Evolutionary conservation across 1,284 basidiomycete genomes (phyloP), one percentile per base, ranked within the genome.

Genomic region (Leccinum griseonigrum): DNA sequence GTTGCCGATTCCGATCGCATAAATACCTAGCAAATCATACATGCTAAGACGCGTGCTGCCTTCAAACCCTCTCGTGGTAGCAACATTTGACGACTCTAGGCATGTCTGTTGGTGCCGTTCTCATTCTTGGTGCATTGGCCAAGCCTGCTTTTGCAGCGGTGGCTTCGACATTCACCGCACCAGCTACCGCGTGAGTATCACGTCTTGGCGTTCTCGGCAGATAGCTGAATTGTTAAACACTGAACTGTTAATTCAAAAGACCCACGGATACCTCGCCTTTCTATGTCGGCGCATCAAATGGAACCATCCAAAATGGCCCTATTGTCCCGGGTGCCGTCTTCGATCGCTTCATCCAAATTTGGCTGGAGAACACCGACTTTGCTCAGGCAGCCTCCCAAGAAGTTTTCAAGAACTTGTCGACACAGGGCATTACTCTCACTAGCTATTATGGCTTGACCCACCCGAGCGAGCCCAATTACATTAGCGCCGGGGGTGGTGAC

Each of bases 381-480:
- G 38, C 46, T 18, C 48, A 34, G 57, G 72, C 78, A 2, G 69
- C 71, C 0, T 68, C 74, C 10, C 72, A 75, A 31, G 54, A 74
- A 4, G 74, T 74, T 14, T 87, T 90, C 73, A 72, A 77, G 59
- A 71, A 74, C 56, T 76, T 90, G 38, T 79, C 83, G 11, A 70
- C 76, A 57, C 74, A 85, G 66, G 86, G 86, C 14, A 75, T 89
- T 60, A 69, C 79, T 4, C 75, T 90, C 38, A 76, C 76, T 32
- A 74, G 79, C 48, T 87, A 81, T 73, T 84, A 84, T 66, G 83
- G 76, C 0, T 65, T 88, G 34, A 88, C 88, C 1, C 87, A 89
- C 67, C 78, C 85, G 14, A 86, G 84, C 1, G 81, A 89, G 71
- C 87, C 87, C 18, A 87, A 88, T 66, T 88, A 85, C 64, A 65